A percentile compares a stretch with the other conserved stretches of the same genome.
Conservation (phyloP, 1,284 basidiomycete genomes). For the Tetrapyrgos nigripes region DNA sequence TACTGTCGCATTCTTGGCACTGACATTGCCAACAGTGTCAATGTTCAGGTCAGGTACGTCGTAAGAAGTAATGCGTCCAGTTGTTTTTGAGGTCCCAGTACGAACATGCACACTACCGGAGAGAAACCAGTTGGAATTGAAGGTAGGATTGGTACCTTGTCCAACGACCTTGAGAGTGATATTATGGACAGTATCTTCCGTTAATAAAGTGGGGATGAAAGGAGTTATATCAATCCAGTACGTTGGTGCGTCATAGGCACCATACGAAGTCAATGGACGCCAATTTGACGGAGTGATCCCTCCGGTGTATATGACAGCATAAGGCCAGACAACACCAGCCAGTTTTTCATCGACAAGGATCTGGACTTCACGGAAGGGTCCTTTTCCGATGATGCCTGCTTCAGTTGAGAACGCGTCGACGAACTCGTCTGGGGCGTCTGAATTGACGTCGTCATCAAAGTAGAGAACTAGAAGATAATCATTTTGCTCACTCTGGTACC, state of each 20-base stretch:
- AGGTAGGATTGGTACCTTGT: conserved; percentile 43
- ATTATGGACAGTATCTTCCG: conserved; percentile 39
- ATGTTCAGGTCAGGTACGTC: conserved; percentile 33
- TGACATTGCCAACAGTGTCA: conserved; percentile 35
- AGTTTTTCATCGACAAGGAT: conserved; percentile 50
- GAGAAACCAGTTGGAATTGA: conserved; percentile 52
- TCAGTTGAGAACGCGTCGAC: conserved; percentile 41
- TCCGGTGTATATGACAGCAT: conserved; percentile 56
- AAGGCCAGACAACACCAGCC: conserved; percentile 54
- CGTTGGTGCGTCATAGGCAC: conserved; percentile 53
- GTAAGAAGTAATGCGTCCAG: conserved; percentile 43
- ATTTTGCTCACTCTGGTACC: conserved; percentile 46
- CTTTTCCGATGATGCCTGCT: conserved; percentile 40
- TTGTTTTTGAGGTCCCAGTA: conserved; percentile 40
- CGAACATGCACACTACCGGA: conserved; percentile 47
- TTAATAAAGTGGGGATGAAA: conserved; percentile 49
- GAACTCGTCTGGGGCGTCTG: conserved; percentile 46
- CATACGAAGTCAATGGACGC: conserved; percentile 53
- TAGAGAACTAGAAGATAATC: not conserved
- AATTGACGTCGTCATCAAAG: not conserved
- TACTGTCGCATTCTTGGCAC: conserved; percentile 40
- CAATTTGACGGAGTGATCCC: conserved; percentile 54
- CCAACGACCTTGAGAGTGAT: conserved; percentile 49
- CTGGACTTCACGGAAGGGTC: conserved; percentile 55
- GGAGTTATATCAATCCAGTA: conserved; percentile 57